phyloP scores from a whole-genome alignment of 2,329 filamentous ascomycete species.

The Hyphodiscus sp. region DNA sequence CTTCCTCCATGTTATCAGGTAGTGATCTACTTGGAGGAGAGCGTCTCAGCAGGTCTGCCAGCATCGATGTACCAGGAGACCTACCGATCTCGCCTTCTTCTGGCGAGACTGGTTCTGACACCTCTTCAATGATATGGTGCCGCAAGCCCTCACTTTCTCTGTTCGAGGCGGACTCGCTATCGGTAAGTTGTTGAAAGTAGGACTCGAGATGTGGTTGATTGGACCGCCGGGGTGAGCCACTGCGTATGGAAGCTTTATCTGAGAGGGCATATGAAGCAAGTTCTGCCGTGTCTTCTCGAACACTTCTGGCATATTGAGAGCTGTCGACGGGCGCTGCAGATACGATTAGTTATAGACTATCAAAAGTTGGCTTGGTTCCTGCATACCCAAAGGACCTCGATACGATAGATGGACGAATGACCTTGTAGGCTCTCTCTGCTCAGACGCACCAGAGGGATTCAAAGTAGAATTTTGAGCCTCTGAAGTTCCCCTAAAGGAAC shows the following conservation, averaged over 20 bases:
- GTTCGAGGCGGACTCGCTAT: conserved; percentile 18
- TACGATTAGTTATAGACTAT: conserved; percentile 6
- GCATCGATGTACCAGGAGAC: conserved; percentile 36
- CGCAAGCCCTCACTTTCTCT: conserved; percentile 22
- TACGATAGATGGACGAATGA: conserved; percentile 65
- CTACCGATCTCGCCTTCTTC: conserved; percentile 31
- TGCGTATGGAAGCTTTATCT: conserved; percentile 39
- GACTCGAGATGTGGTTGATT: conserved; percentile 23
- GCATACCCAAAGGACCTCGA: conserved; percentile 51
- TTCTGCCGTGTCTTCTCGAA: conserved; percentile 82
- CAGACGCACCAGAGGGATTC: conserved; percentile 15
- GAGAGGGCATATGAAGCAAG: conserved; percentile 76
- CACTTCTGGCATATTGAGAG: conserved; percentile 67
- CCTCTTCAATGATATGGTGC: conserved; percentile 52
- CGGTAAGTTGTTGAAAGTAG: conserved; percentile 19
- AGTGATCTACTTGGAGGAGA: conserved; percentile 28
- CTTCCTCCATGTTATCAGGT: conserved; percentile 6
- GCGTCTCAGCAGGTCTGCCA: conserved; percentile 43
- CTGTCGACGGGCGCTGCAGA: conserved; percentile 53
- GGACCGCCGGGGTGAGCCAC: conserved; percentile 23
- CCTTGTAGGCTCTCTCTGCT: conserved; percentile 59
- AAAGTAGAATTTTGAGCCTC: conserved; percentile 11
- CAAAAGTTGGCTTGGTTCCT: background rate
- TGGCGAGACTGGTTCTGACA: conserved; percentile 51
- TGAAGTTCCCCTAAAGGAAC: conserved; percentile 18